Evolutionary conservation across 179 eudicot genomes (phyloP).

Genomic region (Beta macrorhiza): DNA sequence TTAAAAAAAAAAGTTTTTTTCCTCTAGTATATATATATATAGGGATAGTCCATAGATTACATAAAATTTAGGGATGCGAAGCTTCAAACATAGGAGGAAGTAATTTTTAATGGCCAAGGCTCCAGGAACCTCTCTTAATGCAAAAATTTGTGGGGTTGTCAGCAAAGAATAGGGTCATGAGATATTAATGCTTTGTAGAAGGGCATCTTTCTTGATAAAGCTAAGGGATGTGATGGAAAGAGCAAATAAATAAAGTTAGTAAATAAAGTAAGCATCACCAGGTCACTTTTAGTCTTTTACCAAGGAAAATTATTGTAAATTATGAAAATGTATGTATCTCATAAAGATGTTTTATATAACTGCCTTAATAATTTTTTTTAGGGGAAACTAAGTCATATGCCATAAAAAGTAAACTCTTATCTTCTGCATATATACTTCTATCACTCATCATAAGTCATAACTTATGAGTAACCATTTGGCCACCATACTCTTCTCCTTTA

Average conservation of each 20-base stretch:
- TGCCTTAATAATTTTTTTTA: too few relatives aligned
- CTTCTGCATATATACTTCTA: too few relatives aligned
- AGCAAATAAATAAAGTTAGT: constrained; percentile 7
- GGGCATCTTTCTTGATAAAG: constrained; percentile 29
- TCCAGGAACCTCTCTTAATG: neutral
- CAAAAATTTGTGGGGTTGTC: constrained; percentile 20
- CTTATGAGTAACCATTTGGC: too few relatives aligned
- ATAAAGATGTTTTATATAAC: too few relatives aligned
- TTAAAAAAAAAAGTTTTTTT: too few relatives aligned
- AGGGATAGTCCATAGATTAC: too few relatives aligned
- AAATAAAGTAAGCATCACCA: neutral
- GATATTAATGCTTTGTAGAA: constrained; percentile 2
- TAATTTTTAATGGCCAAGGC: neutral
- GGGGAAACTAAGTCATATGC: neutral
- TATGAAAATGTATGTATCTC: neutral
- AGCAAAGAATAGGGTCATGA: neutral
- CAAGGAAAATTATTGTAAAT: neutral
- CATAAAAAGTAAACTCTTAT: too few relatives aligned
- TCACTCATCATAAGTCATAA: too few relatives aligned
- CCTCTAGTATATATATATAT: too few relatives aligned
- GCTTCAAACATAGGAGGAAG: neutral
- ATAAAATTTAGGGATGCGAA: neutral
- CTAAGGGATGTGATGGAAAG: constrained; percentile 6
- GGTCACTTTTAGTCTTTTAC: neutral
- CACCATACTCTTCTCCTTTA: too few relatives aligned